A percentile compares a stretch with the other conserved stretches of the same genome.
Conservation (phyloP, 352 stramenopile species). For the Globisporangium mamillatum region DNA sequence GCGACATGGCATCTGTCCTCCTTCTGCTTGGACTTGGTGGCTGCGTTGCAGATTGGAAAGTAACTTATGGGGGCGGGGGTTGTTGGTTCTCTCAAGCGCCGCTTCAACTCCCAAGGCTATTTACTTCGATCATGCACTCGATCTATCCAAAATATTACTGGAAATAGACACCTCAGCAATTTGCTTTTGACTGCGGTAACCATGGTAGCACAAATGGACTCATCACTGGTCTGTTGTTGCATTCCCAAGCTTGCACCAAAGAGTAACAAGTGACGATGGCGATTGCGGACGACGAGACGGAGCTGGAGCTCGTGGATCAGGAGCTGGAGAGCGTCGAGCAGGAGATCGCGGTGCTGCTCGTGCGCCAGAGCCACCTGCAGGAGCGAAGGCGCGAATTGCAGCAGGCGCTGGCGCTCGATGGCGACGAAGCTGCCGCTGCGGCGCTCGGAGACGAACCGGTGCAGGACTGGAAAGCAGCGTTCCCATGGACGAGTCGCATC, state of each 20-base stretch:
- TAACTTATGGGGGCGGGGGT: neutral
- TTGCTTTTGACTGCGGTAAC: neutral
- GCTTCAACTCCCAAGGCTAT: neutral
- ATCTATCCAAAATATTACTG: neutral
- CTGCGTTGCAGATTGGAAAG: neutral
- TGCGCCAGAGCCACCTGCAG: slow-evolving; percentile 50
- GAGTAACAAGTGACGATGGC: neutral
- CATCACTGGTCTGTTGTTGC: slow-evolving; percentile 8
- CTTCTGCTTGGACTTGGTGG: neutral
- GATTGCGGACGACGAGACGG: slow-evolving; percentile 28
- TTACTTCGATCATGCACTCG: neutral
- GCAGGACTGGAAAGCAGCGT: slow-evolving; percentile 37
- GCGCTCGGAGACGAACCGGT: neutral
- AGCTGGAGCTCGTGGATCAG: slow-evolving; percentile 50
- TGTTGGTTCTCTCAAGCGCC: neutral
- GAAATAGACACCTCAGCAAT: neutral
- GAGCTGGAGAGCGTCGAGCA: slow-evolving; percentile 56
- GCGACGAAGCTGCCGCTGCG: slow-evolving; percentile 1
- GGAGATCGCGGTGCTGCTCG: slow-evolving; percentile 44
- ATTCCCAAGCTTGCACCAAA: neutral
- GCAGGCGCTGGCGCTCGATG: slow-evolving; percentile 23
- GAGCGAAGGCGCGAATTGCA: slow-evolving; percentile 46
- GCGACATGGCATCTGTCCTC: slow-evolving; percentile 43
- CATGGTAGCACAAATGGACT: neutral
- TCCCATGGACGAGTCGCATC: slow-evolving; percentile 41